Base-by-base conservation (phyloP, 2,329 filamentous ascomycete species). In the Fusarium brevicatenulatum region DNA sequence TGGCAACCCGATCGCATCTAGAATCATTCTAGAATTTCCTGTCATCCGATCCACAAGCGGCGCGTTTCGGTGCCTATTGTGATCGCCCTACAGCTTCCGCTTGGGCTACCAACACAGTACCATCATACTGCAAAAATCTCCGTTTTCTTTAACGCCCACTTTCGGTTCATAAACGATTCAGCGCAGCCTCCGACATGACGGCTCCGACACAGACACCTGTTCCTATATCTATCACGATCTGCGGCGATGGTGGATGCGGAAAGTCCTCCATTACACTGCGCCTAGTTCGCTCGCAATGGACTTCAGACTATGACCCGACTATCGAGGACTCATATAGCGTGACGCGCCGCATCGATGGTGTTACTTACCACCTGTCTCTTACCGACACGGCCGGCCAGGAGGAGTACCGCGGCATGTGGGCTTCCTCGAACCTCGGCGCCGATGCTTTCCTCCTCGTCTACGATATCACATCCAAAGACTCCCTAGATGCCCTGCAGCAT, bases 351-450 rank as follows among this genome's bases (percentile, higher is more conserved):
- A 91, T 96, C 80, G 93, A 95, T 77, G 93, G 93, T 78, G 87
- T 95, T 59, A 91, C 90, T 56, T 95, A 95, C 86, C 92, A 93
- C 81, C 90, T 96, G 40, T 87, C 88, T 54, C 88, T 96, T 55
- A 95, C 93, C 67, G 93, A 96, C 85, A 95, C 93, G 2, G 93
- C 93, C 32, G 93, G 93, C n/a, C 93, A 96, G 81, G 93, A 96
- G 83, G 93, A 96, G 83, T 96, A 96, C 84, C 91, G 93, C 74
- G 91, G 92, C 76, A 93, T 96, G 86, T 96, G 93, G 93, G 93
- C 92, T 3, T 88, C 90, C 39, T 91, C 91, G 30, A 95, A 95
- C 81, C 89, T 95, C 21, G 88, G 90, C 79, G 92, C 92, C 70
- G 93, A 96, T 80, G 93, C 93, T 71, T 96, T 95, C 84, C 87